These are phyloP conservation scores for Paraconiothyrium brasiliense DNA, from an alignment of 2,329 filamentous ascomycete genomes.

Conservation along the genomic window DNA sequence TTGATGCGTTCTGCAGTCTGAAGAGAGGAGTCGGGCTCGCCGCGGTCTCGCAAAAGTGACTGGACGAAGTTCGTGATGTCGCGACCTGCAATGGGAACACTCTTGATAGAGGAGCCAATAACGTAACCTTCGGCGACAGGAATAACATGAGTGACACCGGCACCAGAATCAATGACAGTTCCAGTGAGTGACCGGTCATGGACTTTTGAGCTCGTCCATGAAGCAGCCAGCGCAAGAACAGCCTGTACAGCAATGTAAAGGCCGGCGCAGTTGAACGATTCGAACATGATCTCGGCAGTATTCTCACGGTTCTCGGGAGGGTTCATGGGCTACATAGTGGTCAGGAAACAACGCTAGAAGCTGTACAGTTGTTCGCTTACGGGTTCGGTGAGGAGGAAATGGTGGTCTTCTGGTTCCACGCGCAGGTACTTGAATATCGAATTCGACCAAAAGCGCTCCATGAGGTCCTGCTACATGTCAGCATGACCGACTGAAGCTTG, in stretches of 20 bases:
- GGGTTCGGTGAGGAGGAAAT: slow-evolving; percentile 96
- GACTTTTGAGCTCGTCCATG: slow-evolving; percentile 98
- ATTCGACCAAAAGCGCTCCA: slow-evolving; percentile 99
- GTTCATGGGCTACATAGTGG: slow-evolving; percentile 79
- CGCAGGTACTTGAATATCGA: slow-evolving; percentile 99
- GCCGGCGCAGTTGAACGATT: slow-evolving; percentile 99
- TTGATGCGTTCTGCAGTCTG: slow-evolving; percentile 99
- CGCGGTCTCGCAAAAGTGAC: slow-evolving; percentile 91
- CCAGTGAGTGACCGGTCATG: slow-evolving; percentile 95
- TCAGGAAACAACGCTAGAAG: slow-evolving; percentile 22
- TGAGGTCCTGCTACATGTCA: slow-evolving; percentile 76
- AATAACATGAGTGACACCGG: slow-evolving; percentile 98
- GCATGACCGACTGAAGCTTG: slow-evolving; percentile 7
- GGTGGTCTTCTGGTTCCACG: slow-evolving; percentile 98
- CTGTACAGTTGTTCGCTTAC: slow-evolving; percentile 62
- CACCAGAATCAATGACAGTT: slow-evolving; percentile 97
- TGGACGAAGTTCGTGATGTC: slow-evolving; percentile 99
- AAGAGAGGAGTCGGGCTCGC: slow-evolving; percentile 93
- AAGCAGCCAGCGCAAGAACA: slow-evolving; percentile 93
- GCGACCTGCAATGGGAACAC: slow-evolving; percentile 95
- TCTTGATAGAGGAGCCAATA: slow-evolving; percentile 99
- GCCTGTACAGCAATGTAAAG: slow-evolving; percentile 99
- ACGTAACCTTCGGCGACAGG: slow-evolving; percentile 98
- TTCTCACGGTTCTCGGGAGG: slow-evolving; percentile 99
- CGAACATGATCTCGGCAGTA: slow-evolving; percentile 99